These are phyloP conservation scores for Gonium pectorale DNA, from an alignment of 139 green algal genomes.

Conservation along the genomic window DNA sequence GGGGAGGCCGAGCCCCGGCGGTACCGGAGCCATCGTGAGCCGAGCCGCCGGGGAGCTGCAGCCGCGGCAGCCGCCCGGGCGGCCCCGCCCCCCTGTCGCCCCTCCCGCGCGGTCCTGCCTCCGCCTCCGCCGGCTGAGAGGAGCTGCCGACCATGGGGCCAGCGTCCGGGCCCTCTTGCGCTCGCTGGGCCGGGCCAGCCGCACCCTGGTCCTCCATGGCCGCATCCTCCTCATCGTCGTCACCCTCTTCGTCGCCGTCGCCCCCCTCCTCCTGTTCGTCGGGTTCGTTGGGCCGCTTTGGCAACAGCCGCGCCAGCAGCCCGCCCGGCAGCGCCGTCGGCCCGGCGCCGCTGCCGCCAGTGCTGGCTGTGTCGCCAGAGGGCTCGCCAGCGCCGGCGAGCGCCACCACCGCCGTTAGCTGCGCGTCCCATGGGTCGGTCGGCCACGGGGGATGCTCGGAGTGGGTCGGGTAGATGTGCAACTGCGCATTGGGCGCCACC, in stretches of 20 bases:
- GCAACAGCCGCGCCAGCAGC: constrained; percentile 21
- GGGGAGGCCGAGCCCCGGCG: not conserved
- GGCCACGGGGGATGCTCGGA: constrained; percentile 47
- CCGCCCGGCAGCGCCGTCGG: not conserved
- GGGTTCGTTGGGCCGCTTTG: not conserved
- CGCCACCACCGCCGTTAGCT: constrained; percentile 47
- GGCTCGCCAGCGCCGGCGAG: not conserved
- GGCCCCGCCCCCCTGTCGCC: too few species aligned
- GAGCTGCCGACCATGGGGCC: too few species aligned
- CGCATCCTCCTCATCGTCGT: not conserved
- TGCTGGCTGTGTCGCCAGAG: not conserved
- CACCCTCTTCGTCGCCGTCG: not conserved
- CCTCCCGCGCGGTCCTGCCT: too few species aligned
- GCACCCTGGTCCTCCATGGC: not conserved
- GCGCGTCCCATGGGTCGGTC: constrained; percentile 40
- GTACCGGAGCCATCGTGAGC: not conserved
- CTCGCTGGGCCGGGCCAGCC: not conserved
- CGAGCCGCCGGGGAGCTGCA: not conserved
- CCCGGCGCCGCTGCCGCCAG: not conserved
- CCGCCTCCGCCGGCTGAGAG: too few species aligned
- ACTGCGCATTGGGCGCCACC: not conserved
- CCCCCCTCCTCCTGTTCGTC: constrained; percentile 22
- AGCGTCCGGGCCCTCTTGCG: too few species aligned
- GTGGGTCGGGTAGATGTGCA: constrained; percentile 4
- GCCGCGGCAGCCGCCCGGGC: not conserved